Evolutionary conservation across 2,329 filamentous ascomycete species (phyloP), one percentile per base, ranked within the genome.

Genomic region (Dichotomopilus funicola): DNA sequence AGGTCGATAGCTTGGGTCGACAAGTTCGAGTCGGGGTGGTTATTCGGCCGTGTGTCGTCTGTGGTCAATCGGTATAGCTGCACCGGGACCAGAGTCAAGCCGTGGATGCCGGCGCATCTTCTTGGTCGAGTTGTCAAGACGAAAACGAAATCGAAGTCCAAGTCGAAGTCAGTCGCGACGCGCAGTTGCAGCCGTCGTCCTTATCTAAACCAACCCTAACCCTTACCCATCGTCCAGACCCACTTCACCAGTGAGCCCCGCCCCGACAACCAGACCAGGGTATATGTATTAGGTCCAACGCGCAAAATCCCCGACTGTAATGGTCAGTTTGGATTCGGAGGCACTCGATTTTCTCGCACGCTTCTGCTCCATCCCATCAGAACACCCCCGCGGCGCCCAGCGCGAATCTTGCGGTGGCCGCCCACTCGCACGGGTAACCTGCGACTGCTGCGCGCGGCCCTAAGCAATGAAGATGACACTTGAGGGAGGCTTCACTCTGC

Each of bases 401-500:
- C 74, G 75, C 82, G 83, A 86, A 86, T 77, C 80, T 77, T 63
- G 81, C 80, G 83, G 82, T 82, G 81, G 76, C 67, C 71, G 70
- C 72, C 77, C 80, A 85, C 82, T 86, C 82, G 78, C 76, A 77
- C 66, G 78, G 83, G 83, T 71, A 86, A 78, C 83, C 78, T 75
- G 77, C 80, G 83, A 86, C 78, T 71, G 75, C 77, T 82, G 77
- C 71, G 72, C 68, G 74, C 70, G 72, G 72, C 76, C 81, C 72
- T 86, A 80, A 84, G 83, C 79, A 82, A 80, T 84, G 83, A 79
- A 81, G 80, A 81, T 75, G 66, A 86, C 69, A 66, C 82, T 85
- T 82, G 77, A 86, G 83, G 78, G 82, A 85, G 83, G 83, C 56
- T 73, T 86, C 80, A 86, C 83, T 84, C 81, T 83, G 82, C 83